Conservation (phyloP, 2,329 filamentous ascomycete genomes). For the Clarireedia paspali region DNA sequence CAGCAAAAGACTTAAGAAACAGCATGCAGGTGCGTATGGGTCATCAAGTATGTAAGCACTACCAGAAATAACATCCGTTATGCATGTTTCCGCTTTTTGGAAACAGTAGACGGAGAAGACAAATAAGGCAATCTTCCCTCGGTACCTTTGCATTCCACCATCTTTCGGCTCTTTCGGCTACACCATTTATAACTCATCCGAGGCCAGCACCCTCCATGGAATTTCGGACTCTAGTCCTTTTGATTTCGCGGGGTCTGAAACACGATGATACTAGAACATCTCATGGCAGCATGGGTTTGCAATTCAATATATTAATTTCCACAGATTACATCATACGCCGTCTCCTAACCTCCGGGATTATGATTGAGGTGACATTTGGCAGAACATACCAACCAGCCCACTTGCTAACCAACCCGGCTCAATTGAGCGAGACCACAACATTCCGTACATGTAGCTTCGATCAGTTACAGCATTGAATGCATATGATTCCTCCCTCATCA, state of each 20-base stretch:
- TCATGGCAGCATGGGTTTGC: not conserved
- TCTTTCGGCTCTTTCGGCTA: constrained; percentile 1
- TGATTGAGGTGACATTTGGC: too few relatives aligned
- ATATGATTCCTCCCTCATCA: not conserved
- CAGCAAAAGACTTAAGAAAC: constrained; percentile 6
- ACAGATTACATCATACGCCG: not conserved
- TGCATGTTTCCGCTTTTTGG: not conserved
- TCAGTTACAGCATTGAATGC: not conserved
- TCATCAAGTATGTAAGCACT: constrained; percentile 2
- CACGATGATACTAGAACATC: not conserved
- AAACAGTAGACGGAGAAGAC: not conserved
- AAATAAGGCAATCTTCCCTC: not conserved
- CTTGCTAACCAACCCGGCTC: not conserved
- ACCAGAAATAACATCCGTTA: not conserved
- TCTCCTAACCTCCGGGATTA: too few relatives aligned
- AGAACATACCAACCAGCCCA: too few relatives aligned
- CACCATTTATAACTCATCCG: not conserved
- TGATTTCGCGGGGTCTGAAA: not conserved
- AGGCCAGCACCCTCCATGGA: not conserved
- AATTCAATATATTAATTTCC: too few relatives aligned
- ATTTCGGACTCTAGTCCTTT: not conserved
- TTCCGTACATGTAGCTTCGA: not conserved
- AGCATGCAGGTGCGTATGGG: not conserved
- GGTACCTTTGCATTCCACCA: not conserved
- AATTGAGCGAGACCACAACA: not conserved